A percentile compares a stretch with the other conserved stretches of the same genome.
These are phyloP conservation scores for Ophiostoma sp. DNA, from an alignment of 2,329 filamentous ascomycete genomes.

Conservation along the genomic window DNA sequence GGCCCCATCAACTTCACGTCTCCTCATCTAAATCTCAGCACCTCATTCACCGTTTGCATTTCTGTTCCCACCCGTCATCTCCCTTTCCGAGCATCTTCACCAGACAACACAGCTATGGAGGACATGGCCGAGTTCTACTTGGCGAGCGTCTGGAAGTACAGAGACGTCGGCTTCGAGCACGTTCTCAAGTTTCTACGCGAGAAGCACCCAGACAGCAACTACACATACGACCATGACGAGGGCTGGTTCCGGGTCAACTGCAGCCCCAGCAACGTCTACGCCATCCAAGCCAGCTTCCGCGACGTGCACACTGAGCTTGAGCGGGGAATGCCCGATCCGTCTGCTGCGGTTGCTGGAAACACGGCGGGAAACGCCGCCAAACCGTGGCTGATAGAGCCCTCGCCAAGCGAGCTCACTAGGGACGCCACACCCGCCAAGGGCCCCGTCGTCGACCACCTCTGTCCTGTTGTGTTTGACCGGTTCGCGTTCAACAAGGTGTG, in stretches of 20 bases:
- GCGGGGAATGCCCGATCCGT: background rate
- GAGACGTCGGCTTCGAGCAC: conserved; percentile 25
- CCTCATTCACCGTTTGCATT: too few relatives aligned
- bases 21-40: too few relatives aligned
- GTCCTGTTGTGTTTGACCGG: conserved; percentile 23
- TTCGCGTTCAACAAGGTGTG: conserved; percentile 26
- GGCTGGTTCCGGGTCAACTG: conserved; percentile 30
- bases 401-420: background rate
- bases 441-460: conserved; percentile 21
- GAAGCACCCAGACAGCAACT: conserved; percentile 26
- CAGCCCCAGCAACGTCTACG: conserved; percentile 9
- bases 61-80: background rate
- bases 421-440: background rate
- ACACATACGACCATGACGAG: conserved; percentile 27
- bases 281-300: conserved; percentile 25
- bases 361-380: background rate
- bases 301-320: conserved; percentile 23
- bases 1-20: too few relatives aligned
- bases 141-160: conserved; percentile 30
- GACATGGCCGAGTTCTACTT: conserved; percentile 29
- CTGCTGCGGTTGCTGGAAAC: too few relatives aligned
- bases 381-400: background rate
- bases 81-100: background rate
- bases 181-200: conserved; percentile 27
- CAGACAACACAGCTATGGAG: conserved; percentile 14